phyloP scores from a whole-genome alignment of 2,329 filamentous ascomycete genomes.

The Fusarium coicis region DNA sequence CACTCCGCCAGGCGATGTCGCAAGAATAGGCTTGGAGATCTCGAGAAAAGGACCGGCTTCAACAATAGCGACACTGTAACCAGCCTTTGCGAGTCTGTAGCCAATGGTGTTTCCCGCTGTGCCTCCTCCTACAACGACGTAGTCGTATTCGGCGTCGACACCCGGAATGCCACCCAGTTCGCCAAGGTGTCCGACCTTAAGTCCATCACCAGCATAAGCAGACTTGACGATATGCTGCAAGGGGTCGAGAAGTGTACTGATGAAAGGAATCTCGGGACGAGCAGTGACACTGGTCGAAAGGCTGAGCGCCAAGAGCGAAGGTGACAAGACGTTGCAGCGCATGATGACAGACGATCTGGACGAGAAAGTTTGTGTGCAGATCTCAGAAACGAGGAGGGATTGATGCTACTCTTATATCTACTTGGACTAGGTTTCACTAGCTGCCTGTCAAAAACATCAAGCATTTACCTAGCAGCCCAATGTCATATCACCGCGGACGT shows the following conservation, averaged over 20 bases:
- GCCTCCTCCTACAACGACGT: conserved; percentile 53
- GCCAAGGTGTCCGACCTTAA: conserved; percentile 32
- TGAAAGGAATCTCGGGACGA: conserved; percentile 23
- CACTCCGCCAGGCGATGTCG: conserved; percentile 40
- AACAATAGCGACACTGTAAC: conserved; percentile 50
- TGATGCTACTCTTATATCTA: conserved; percentile 6
- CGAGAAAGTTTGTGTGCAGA: not conserved
- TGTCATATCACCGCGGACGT: not conserved
- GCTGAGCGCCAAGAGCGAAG: conserved; percentile 22
- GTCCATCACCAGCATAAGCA: conserved; percentile 32
- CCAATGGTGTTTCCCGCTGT: conserved; percentile 51
- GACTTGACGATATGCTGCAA: conserved; percentile 26
- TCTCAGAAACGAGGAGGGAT: not conserved
- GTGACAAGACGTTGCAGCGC: conserved; percentile 10
- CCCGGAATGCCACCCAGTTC: conserved; percentile 22
- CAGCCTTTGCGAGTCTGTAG: conserved; percentile 47
- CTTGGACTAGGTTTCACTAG: not conserved
- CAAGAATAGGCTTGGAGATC: conserved; percentile 43
- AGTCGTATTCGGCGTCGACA: conserved; percentile 35
- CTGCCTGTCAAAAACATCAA: not conserved
- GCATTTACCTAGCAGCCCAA: not conserved
- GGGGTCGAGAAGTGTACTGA: conserved; percentile 32
- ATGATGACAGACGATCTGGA: conserved; percentile 8
- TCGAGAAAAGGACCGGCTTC: conserved; percentile 53
- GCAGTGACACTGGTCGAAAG: conserved; percentile 16